Conservation (phyloP, 2,329 filamentous ascomycete genomes). For the Calonectria pseudoreteaudii region DNA sequence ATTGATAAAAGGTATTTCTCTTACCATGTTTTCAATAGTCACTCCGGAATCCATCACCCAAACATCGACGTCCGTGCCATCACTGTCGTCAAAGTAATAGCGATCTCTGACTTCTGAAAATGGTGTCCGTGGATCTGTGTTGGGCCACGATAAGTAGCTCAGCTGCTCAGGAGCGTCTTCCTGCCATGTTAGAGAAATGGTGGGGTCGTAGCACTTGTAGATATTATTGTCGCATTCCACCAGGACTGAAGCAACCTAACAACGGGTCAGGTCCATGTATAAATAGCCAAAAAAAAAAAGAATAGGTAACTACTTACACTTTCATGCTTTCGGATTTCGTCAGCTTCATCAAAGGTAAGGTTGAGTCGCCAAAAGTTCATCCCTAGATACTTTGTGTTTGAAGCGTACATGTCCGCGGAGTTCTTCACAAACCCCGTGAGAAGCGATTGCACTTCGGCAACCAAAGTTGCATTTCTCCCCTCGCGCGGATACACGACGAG, state of each 20-base stretch:
- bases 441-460: not conserved
- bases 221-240: no score
- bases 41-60: conserved; percentile 10
- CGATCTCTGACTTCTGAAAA: not conserved
- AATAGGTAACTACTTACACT: not conserved
- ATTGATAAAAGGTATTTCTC: not conserved
- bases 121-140: not conserved
- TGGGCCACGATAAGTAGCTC: conserved; percentile 2
- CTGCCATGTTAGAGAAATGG: not conserved
- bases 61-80: conserved; percentile 4
- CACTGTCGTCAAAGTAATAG: conserved; percentile 14
- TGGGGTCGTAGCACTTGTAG: not conserved
- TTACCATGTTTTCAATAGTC: not conserved
- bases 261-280: no score
- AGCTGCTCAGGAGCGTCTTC: not conserved
- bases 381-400: not conserved
- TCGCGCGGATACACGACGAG: not conserved
- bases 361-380: not conserved
- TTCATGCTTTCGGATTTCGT: not conserved
- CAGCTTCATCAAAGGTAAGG: not conserved
- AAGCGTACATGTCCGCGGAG: not conserved
- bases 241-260: no score
- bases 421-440: not conserved
- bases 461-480: not conserved
- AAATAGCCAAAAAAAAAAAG: no score